phyloP scores from a whole-genome alignment of 805 yeast genomes.

The Candida incommunis region DNA sequence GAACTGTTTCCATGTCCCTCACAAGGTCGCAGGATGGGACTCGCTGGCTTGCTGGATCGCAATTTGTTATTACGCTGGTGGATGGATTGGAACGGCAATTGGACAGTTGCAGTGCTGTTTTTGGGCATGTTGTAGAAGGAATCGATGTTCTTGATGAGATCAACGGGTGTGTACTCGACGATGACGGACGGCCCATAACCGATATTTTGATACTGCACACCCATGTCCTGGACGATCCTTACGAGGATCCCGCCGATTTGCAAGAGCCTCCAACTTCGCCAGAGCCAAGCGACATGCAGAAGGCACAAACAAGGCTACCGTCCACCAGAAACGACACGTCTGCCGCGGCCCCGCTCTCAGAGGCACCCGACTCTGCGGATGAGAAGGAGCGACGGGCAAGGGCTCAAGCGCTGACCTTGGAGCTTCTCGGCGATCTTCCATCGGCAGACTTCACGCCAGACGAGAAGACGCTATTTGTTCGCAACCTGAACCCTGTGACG shows the following conservation, averaged over 20 bases:
- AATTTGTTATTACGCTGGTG: conserved; percentile 25
- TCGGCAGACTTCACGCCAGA: conserved; percentile 44
- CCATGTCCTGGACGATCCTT: conserved; percentile 41
- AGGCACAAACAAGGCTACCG: conserved; percentile 11
- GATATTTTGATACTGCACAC: conserved; percentile 40
- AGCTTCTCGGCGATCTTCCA: conserved; percentile 50
- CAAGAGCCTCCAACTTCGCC: conserved; percentile 21
- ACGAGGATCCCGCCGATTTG: conserved; percentile 23
- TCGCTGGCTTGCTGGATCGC: conserved; percentile 20
- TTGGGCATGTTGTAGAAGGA: conserved; percentile 41
- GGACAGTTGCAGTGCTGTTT: conserved; percentile 18
- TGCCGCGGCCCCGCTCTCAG: conserved; percentile 11
- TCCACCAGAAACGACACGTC: conserved; percentile 15
- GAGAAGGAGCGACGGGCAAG: conserved; percentile 25
- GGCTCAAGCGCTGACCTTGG: conserved; percentile 46
- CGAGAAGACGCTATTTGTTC: conserved; percentile 47
- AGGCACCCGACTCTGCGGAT: conserved; percentile 12
- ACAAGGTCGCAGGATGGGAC: conserved; percentile 1
- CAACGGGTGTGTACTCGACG: conserved; percentile 28
- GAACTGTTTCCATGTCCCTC: conserved; percentile 23
- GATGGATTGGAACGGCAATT: conserved; percentile 17
- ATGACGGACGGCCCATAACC: conserved; percentile 26
- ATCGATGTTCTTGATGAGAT: conserved; percentile 31
- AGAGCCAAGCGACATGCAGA: conserved; percentile 22
- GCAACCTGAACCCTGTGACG: conserved; percentile 51